Conservation (phyloP, 2,329 filamentous ascomycete species). For the Parastagonospora nodorum region DNA sequence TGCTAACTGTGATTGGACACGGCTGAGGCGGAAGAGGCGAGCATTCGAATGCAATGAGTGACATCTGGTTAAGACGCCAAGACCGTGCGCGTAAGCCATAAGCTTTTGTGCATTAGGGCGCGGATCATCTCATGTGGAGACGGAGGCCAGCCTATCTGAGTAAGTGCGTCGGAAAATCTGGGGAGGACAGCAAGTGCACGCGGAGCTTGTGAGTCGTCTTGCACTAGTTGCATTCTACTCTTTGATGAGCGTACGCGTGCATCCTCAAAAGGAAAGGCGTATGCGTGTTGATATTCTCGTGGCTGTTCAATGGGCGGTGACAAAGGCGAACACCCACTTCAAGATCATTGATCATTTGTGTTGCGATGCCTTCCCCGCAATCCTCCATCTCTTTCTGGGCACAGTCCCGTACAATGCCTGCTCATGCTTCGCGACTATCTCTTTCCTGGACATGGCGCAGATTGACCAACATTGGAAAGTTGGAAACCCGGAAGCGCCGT, state of each 20-base stretch:
- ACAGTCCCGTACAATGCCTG: slow-evolving; percentile 20
- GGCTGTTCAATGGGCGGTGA: slow-evolving; percentile 3
- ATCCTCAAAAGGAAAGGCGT: not conserved
- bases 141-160: slow-evolving; percentile 24
- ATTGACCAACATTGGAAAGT: slow-evolving; percentile 4
- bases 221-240: slow-evolving; percentile 2
- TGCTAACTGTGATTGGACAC: slow-evolving; percentile 28
- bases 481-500: slow-evolving; percentile 12
- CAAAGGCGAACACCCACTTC: not conserved
- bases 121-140: slow-evolving; percentile 16
- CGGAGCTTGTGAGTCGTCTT: slow-evolving; percentile 4
- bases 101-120: slow-evolving; percentile 24
- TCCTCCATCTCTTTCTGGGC: slow-evolving; percentile 24
- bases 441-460: slow-evolving; percentile 15
- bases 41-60: slow-evolving; percentile 14
- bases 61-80: slow-evolving; percentile 27
- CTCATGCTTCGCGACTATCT: slow-evolving; percentile 1
- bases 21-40: slow-evolving; percentile 17
- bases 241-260: not conserved
- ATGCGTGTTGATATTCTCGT: not conserved
- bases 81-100: slow-evolving; percentile 23
- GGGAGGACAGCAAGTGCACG: slow-evolving; percentile 20
- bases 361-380: slow-evolving; percentile 19
- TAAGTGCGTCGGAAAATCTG: slow-evolving; percentile 27
- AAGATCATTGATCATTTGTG: slow-evolving; percentile 11